Evolutionary conservation across 805 yeast species (phyloP).

Genomic region (Monosporozyma siamensis): DNA sequence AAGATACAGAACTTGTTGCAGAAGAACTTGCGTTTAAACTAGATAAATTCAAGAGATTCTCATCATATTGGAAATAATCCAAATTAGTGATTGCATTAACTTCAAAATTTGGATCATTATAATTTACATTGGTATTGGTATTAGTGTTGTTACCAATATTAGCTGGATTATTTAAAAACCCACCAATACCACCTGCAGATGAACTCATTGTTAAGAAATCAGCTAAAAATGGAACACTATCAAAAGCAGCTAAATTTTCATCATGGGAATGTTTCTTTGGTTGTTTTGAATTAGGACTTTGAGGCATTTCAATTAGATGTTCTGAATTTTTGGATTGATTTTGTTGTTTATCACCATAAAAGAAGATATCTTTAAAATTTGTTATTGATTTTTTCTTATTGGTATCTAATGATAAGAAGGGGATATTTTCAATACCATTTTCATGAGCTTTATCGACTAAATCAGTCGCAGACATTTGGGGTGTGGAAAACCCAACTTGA

Average conservation of each 20-base stretch:
- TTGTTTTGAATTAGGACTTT: not conserved
- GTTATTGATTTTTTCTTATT: not conserved
- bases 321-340: not conserved
- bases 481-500: slow-evolving; percentile 75
- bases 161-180: slow-evolving; percentile 15
- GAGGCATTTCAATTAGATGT: not conserved
- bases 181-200: slow-evolving; percentile 35
- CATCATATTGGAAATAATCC: slow-evolving; percentile 4
- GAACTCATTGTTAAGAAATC: slow-evolving; percentile 35
- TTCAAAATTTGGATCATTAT: slow-evolving; percentile 1
- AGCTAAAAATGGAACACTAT: slow-evolving; percentile 25
- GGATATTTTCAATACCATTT: slow-evolving; percentile 24
- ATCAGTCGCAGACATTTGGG: slow-evolving; percentile 52
- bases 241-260: slow-evolving; percentile 2
- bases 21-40: not conserved
- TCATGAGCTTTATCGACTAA: slow-evolving; percentile 28
- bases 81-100: not conserved
- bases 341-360: not conserved
- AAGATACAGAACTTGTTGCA: not conserved
- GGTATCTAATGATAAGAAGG: slow-evolving; percentile 19
- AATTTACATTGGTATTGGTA: not conserved
- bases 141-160: not conserved
- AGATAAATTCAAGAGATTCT: not conserved
- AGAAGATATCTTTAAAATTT: not conserved
- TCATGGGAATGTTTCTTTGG: not conserved